Evolutionary conservation across 2,329 filamentous ascomycete species (phyloP), one percentile per base, ranked within the genome.

Genomic region (Raffaelea albimanens): DNA sequence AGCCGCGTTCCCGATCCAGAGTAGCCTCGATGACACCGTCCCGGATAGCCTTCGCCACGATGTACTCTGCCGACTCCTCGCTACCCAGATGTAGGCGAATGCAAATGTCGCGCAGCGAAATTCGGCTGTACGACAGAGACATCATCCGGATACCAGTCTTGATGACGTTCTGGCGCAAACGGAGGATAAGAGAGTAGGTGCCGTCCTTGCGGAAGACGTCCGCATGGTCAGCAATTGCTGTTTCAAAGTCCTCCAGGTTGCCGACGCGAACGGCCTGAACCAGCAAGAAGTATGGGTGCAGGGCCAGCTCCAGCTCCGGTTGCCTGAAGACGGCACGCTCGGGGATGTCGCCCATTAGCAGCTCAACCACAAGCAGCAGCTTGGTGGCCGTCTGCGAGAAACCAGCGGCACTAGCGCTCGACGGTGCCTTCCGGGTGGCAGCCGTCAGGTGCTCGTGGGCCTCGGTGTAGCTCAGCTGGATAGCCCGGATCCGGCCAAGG

Each of bases 91-190:
- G 89, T 44, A 98, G 76, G 43, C 93, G 87, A 50, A 97, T 89
- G 70, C 93, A 98, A 57, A 98, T 98, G 63, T 98, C 93, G 50
- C 93, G 85, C 48, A 98, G 78, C 1, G 91, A 96, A 61, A 98
- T 98, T 53, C 91, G 87, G 51, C 91, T 95, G 72, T 98, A 98
- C 19, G 90, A 95, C 54, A 98, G 75, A 38, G 91, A 97, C 80
- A 98, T 95, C 89, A 97, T 96, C 57, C 93, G 88, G 54, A 98
- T 95, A 56, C 93, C 93, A 3, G 93, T 98, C 75, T 95, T 95
- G 80, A 98, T 97, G 61, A 98, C 93, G 63, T 98, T 98, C 68
- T 98, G 93, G 58, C 93, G 83, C 52, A 98, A 76, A 53, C 93
- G 90, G 53, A 97, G 78, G 58, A 97, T 94, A 49, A 98, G 76